Percentiles rank a stretch among this genome's conserved stretches.
Conservation (phyloP, 768 basidiomycete species). For the Saitozyma podzolica region DNA sequence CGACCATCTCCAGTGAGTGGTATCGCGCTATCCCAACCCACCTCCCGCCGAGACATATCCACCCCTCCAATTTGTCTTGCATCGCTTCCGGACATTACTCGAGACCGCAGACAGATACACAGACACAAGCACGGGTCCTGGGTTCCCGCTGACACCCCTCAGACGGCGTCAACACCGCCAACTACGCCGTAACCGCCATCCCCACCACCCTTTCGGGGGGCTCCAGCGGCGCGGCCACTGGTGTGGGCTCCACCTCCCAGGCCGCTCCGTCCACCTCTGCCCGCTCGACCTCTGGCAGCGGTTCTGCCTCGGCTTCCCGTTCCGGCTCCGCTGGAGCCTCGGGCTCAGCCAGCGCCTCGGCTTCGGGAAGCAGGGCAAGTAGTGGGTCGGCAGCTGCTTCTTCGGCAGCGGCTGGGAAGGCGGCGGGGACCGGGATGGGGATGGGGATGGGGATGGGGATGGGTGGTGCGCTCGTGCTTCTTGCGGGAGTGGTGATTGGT, state of each 20-base stretch:
- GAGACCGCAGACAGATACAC: too few relatives aligned
- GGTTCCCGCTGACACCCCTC: neutral
- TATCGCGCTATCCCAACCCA: too few relatives aligned
- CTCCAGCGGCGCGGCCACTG: neutral
- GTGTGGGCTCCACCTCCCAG: neutral
- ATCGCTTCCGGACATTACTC: neutral
- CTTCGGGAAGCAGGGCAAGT: neutral
- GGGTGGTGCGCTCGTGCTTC: too few relatives aligned
- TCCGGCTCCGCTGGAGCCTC: neutral
- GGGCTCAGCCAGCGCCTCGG: neutral
- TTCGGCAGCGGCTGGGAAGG: too few relatives aligned
- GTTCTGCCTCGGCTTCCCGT: neutral
- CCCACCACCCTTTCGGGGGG: neutral
- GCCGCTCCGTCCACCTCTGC: neutral
- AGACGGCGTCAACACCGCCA: conserved; percentile 42
- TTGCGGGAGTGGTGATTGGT: too few relatives aligned
- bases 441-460: too few relatives aligned
- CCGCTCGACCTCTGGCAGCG: neutral
- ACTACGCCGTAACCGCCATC: conserved; percentile 31
- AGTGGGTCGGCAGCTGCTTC: too few relatives aligned
- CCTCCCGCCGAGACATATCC: neutral
- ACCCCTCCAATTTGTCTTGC: too few relatives aligned
- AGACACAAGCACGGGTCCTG: conserved; percentile 3
- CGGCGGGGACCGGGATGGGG: too few relatives aligned
- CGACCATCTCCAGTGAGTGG: conserved; percentile 38